Evolutionary conservation across 2,329 filamentous ascomycete species (phyloP), one percentile per base, ranked within the genome.

Genomic region (Phaeosphaeria sp.): DNA sequence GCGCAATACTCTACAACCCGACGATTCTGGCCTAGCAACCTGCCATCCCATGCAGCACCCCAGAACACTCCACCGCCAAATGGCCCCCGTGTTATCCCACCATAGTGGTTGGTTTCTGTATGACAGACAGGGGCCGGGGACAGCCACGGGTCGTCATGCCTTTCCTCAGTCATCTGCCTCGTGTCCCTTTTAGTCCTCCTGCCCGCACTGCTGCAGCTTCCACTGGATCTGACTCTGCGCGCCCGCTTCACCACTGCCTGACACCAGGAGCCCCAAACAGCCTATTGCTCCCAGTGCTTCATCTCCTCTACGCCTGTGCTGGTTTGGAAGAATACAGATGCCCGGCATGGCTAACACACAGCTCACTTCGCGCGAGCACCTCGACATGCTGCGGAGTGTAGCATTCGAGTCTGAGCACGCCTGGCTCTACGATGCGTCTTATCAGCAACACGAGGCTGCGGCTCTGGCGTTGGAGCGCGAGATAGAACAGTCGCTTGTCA

Each of bases 331-430:
- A 33, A 15, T n/a, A 36, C 47, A 33, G 18, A 55, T 55, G 54
- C 60, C 60, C 61, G 58, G 58, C 53, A 74, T 74, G 72, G 70
- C 65, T 40, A 68, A 59, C 11, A 56, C 65, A 36, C 63, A 66
- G 27, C 33, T 68, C 53, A 71, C 67, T 48, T 67, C 67, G 17
- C 68, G 46, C 55, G 69, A 74, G 30, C 67, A 75, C 44, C 72
- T 77, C 22, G 69, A 74, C 59, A 59, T 75, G 46, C 52, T 77
- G 45, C 66, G 74, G 53, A 76, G 74, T 59, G 76, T 73, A 5
- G 74, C 74, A 50, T 77, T 77, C 52, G 74, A 77, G 56, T 70
- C 65, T 13, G 74, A 77, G 55, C 74, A 77, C 55, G 73, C 74
- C 51, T 74, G 73, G 69, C 68, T 75, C 56, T 77, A 75, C 65